A percentile compares a stretch with the other conserved stretches of the same genome.
Conservation (phyloP, 2,329 filamentous ascomycete genomes). For the Diaporthe capsici region DNA sequence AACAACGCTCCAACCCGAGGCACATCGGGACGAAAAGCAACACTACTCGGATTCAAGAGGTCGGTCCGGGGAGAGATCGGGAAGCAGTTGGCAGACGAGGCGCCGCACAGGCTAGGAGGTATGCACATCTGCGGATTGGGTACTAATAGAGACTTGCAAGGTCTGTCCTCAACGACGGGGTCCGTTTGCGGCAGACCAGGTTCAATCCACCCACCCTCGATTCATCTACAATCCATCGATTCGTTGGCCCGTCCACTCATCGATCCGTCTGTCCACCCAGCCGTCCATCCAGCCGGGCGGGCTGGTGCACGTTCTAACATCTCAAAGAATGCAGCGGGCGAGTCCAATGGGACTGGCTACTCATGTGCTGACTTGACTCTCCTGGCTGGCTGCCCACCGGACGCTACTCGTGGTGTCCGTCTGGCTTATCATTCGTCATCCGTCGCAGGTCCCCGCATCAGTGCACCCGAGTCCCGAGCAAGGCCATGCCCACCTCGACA, state of each 20-base stretch:
- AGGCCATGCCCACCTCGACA: slow-evolving; percentile 12
- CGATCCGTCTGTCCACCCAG: neutral
- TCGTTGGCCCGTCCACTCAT: neutral
- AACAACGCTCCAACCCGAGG: neutral
- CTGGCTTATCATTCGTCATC: slow-evolving; percentile 35
- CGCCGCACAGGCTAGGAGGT: slow-evolving; percentile 31
- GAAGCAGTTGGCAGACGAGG: slow-evolving; percentile 7
- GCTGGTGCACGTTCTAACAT: slow-evolving; percentile 21
- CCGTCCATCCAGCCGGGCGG: slow-evolving; percentile 5
- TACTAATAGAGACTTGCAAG: slow-evolving; percentile 37
- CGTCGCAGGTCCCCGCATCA: slow-evolving; percentile 27
- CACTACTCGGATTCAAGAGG: neutral
- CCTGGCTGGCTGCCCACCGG: slow-evolving; percentile 19
- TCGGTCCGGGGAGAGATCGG: neutral
- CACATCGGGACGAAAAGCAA: slow-evolving; percentile 14
- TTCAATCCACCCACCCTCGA: slow-evolving; percentile 13
- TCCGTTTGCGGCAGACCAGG: slow-evolving; percentile 30
- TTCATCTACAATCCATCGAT: neutral
- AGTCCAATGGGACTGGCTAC: neutral
- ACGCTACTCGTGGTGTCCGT: slow-evolving; percentile 33
- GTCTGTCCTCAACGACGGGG: slow-evolving; percentile 13
- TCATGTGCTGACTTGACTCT: slow-evolving; percentile 33
- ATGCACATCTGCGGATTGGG: slow-evolving; percentile 29
- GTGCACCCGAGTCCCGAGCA: slow-evolving; percentile 19
- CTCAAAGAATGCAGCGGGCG: neutral